phyloP scores from a whole-genome alignment of 163 green algal genomes.

The Volvox carteri region DNA sequence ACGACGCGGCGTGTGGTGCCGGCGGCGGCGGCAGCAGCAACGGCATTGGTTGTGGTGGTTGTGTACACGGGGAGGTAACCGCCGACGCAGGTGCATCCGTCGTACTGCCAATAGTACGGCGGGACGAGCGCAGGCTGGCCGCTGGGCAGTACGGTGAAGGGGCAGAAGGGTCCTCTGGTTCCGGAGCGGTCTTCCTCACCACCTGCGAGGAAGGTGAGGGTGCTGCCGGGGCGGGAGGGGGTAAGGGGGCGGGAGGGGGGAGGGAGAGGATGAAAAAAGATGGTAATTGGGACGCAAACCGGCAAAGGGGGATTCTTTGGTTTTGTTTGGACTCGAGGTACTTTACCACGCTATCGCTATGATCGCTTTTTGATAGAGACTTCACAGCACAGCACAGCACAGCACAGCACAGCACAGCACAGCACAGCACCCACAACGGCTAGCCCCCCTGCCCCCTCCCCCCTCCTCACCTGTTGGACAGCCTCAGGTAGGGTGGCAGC shows the following conservation, averaged over 20 bases:
- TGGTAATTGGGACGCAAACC: no score
- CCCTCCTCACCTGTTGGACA: constrained; percentile 12
- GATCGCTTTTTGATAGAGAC: no score
- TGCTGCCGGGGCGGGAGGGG: not conserved
- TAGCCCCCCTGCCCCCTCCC: not conserved
- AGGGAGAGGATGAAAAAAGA: not conserved
- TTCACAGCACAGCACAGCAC: no score
- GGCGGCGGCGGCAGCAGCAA: not conserved
- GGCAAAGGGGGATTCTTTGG: no score
- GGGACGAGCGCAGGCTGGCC: not conserved
- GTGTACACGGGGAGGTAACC: constrained; percentile 4
- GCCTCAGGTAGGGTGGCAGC: constrained; percentile 7
- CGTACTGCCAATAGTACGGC: constrained; percentile 39
- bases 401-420: no score
- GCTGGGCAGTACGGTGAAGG: not conserved
- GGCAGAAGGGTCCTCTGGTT: not conserved
- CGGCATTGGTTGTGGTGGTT: not conserved
- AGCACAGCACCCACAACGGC: no score
- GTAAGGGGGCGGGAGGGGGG: not conserved
- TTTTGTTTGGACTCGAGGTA: no score
- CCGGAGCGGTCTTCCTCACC: no score
- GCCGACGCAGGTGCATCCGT: not conserved
- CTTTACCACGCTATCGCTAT: no score
- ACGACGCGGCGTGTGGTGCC: not conserved
- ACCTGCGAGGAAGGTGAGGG: not conserved